A percentile compares a stretch with the other conserved stretches of the same genome.
phyloP scores from a whole-genome alignment of 768 basidiomycete species.

The Jaapia argillacea region DNA sequence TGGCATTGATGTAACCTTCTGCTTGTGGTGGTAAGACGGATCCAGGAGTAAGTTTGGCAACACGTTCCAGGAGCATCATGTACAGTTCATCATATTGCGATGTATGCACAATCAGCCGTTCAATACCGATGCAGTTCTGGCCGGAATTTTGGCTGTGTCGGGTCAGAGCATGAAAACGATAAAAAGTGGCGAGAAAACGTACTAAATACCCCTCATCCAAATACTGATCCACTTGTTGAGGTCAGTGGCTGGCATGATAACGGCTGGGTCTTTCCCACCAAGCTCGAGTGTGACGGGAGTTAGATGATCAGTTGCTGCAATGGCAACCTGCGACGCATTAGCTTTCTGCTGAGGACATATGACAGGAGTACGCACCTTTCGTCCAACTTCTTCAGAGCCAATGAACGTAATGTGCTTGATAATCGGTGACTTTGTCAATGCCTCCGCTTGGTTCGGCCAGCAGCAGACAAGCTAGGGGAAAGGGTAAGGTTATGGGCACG shows the following conservation, averaged over 20 bases:
- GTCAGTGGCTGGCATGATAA: conserved; percentile 82
- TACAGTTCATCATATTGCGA: conserved; percentile 72
- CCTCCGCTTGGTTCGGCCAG: conserved; percentile 78
- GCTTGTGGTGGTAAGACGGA: conserved; percentile 58
- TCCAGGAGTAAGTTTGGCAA: conserved; percentile 63
- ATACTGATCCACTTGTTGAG: conserved; percentile 69
- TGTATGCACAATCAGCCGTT: conserved; percentile 80
- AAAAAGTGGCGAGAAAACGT: conserved; percentile 21
- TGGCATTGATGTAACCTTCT: conserved; percentile 60
- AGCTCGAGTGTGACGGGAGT: conserved; percentile 92
- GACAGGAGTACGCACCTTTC: conserved; percentile 34
- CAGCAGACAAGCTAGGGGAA: conserved; percentile 63
- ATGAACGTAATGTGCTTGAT: conserved; percentile 96
- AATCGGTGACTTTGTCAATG: conserved; percentile 63
- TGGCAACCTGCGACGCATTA: conserved; percentile 47
- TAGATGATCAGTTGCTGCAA: conserved; percentile 75
- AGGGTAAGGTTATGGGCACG: not conserved
- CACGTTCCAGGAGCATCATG: conserved; percentile 51
- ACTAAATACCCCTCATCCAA: conserved; percentile 92
- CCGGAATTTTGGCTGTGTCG: conserved; percentile 73
- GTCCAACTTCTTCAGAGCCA: conserved; percentile 71
- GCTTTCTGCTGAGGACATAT: conserved; percentile 11
- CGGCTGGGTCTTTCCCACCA: conserved; percentile 90
- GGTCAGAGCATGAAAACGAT: not conserved
- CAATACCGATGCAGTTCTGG: conserved; percentile 97